Base-by-base conservation (phyloP, 352 stramenopile species). In the Phytophthora sp. region DNA sequence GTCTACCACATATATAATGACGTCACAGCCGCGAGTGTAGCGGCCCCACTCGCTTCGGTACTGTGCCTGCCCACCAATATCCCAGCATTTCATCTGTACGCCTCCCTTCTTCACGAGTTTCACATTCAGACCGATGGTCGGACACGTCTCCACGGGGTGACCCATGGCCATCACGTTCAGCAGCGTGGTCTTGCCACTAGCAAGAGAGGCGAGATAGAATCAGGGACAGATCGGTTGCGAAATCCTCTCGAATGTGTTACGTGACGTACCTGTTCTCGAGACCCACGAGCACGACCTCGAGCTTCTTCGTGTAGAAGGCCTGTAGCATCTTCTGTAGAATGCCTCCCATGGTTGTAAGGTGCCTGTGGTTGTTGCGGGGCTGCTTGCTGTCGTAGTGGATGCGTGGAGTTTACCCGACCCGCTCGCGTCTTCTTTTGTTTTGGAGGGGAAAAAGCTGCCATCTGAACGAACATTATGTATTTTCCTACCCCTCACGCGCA, bases 1-100 rank as follows among this genome's bases (percentile, higher is more conserved):
- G 64, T 99, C 97, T 1, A 99, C 97, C 20, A 99, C 97, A 89
- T 98, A 99, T 71, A 99, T 96, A 76, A 99, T 98, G 57, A 99
- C 97, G 79, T 99, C 96, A 79, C 96, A 99, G 42, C 97, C 97
- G 58, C 97, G 95, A 60, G 93, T 98, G 77, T 98, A 98, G 47
- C 91, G 82, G 27, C 91, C 90, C 91, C 92, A 98, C 67, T 98
- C 91, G 57, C 83, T 94, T 63, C 97, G 91, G 65, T 99, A 99
- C 79, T 99, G 94, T 65, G 95, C 94, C 77, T 99, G 95, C 9
- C 97, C 97, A 39, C 96, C 97, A 58, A 99, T 98, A 84, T 99
- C 97, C 97, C 97, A 99, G 76, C 96, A 99, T 77, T 99, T 99
- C 96, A 99, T 99, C 73, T 98, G 96, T 64, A 95, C 87, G 27